phyloP scores from a whole-genome alignment of 495 filamentous ascomycete species.

The Aspergillus sclerotiicarbonarius region DNA sequence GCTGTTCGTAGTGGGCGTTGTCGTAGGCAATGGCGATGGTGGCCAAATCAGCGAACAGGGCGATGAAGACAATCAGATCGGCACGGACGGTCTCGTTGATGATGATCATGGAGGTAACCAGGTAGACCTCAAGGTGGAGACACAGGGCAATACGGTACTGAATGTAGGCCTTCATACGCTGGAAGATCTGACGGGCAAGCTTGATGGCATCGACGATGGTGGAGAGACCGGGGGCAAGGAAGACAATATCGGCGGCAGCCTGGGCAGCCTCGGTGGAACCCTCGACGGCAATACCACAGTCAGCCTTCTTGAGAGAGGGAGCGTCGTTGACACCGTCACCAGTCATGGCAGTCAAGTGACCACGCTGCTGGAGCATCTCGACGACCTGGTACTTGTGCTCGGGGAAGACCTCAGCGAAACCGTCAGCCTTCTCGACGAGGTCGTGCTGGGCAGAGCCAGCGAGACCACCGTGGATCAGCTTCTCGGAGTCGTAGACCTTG shows the following conservation, averaged over 20 bases:
- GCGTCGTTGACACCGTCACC: conserved; percentile 75
- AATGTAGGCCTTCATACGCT: conserved; percentile 80
- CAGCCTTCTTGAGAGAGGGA: conserved; percentile 70
- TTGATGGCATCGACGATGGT: conserved; percentile 78
- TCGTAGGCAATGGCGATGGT: conserved; percentile 77
- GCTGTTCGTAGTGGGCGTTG: conserved; percentile 69
- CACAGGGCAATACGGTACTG: conserved; percentile 79
- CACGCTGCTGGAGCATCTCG: conserved; percentile 72
- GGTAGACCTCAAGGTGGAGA: conserved; percentile 73
- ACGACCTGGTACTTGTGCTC: conserved; percentile 80
- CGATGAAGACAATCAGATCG: conserved; percentile 73
- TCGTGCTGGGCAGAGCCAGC: conserved; percentile 71
- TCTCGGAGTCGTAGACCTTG: conserved; percentile 76
- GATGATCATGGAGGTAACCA: conserved; percentile 77
- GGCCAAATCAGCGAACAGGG: conserved; percentile 73
- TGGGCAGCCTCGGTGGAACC: conserved; percentile 75
- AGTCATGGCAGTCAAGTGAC: conserved; percentile 74
- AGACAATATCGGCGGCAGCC: conserved; percentile 75
- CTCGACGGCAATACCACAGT: conserved; percentile 77
- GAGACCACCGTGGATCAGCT: conserved; percentile 72
- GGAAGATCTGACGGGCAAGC: conserved; percentile 76
- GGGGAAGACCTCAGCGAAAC: conserved; percentile 74
- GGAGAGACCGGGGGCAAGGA: conserved; percentile 73
- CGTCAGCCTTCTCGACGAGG: conserved; percentile 72
- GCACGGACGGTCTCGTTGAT: conserved; percentile 67